Evolutionary conservation across 129 eudicot species (phyloP), one percentile per base, ranked within the genome.

Genomic region (Flaveria linearis): DNA sequence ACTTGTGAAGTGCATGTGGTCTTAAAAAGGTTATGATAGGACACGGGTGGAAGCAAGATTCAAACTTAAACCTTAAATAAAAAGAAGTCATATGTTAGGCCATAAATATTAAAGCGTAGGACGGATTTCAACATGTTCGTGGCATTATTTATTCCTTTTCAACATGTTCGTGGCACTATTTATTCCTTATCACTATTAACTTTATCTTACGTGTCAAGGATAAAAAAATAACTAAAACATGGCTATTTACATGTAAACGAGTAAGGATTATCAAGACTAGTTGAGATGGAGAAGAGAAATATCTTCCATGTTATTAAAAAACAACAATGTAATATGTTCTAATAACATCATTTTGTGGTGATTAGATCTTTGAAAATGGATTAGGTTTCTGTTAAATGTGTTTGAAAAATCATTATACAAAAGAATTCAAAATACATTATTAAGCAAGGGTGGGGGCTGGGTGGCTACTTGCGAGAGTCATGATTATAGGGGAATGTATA

Each of bases 401-500:
- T 9, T 16, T 61, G 2, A 41, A 16, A 46, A 26, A 18, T 56
- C 42, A 17, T 61, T 14, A 52, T 18, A 15, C 16, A 7, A 75
- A 75, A 45, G 61, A 17, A 47, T 46, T n/a, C 9, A 26, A 63
- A 46, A 22, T 30, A 46, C 12, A 46, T 15, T 43, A 46, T 43
- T 10, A 45, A 69, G 28, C 64, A 23, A 69, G 76, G 65, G 68
- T 33, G 41, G 68, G 68, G 30, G 33, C 11, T 28, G 64, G 65
- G 65, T 63, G 10, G 22, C 69, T 63, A 30, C 69, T 66, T 47
- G 89, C 43, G 84, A 81, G 86, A 49, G 82, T 81, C 71, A 88
- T 88, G 76, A 88, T 88, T 83, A 80, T 61, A 68, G 9, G 14
- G 66, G 43, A 61, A 75, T 71, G 88, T 53, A 61, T 79, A 72